Evolutionary conservation across 164 flowering plant species (phyloP), one percentile per base, ranked within the genome.

Genomic region (Dillenia suffruticosa): DNA sequence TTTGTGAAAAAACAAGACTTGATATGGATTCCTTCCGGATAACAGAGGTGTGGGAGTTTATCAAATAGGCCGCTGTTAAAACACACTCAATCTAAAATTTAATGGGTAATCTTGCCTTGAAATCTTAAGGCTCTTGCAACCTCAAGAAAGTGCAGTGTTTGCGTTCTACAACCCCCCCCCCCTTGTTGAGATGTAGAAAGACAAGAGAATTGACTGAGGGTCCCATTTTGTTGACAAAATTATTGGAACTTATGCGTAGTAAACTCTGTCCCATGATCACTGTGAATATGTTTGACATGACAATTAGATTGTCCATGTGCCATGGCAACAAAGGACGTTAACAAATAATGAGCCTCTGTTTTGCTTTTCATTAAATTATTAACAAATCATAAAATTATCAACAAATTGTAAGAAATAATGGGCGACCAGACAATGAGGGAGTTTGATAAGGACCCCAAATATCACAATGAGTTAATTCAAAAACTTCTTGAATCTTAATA

Each of bases 401-500:
- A 63, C 56, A 22, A 65, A 7, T 8, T 54, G 57, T 11, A 65
- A 2, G 43, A 65, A 65, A 32, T 49, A 65, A 7, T 49, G 47
- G 15, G 16, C 9, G n/a, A n/a, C 62, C 55, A 45, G 9, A 10
- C 10, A 3, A 1, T 3, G 62, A 49, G 1, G 50, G 11, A 9
- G 57, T 7, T 2, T 46, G 48, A 45, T 44, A 65, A 48, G 44
- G 19, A 5, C 68, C 68, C 68, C 68, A 65, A 48, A 56, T 56
- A 57, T 65, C 68, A 57, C 43, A 57, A 49, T 65, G 68, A 11
- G 57, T 44, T 1, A 65, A 17, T 8, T 32, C 62, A 49, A 65
- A 57, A 26, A 13, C 8, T 2, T 17, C 2, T 8, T 2, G 4
- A 57, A 17, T 22, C 2, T 51, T 57, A 57, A 2, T 57, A n/a